These are phyloP conservation scores for Peziza echinospora DNA, from an alignment of 495 filamentous ascomycete species.

Conservation along the genomic window DNA sequence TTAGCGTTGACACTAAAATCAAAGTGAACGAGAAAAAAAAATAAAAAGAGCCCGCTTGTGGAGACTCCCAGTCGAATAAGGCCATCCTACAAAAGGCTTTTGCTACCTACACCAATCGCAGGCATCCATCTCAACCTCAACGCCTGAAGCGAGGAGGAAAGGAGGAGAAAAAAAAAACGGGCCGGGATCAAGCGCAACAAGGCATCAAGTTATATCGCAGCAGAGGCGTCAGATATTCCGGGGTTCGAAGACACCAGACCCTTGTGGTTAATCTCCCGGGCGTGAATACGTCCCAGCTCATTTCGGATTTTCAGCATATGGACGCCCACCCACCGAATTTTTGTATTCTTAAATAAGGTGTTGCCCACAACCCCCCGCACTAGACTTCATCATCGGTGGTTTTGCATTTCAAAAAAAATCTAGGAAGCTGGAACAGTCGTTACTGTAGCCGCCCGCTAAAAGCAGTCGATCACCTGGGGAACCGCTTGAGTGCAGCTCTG, in stretches of 20 bases:
- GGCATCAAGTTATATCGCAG: too few relatives aligned
- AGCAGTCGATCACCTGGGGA: constrained; percentile 13
- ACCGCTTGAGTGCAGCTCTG: constrained; percentile 7
- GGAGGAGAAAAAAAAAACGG: too few relatives aligned
- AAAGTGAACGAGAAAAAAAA: neutral
- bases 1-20: neutral
- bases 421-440: constrained; percentile 5
- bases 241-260: too few relatives aligned
- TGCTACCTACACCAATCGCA: too few relatives aligned
- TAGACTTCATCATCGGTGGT: neutral
- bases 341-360: neutral
- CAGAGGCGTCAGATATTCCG: too few relatives aligned
- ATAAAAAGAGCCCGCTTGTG: too few relatives aligned
- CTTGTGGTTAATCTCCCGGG: neutral
- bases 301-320: neutral
- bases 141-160: too few relatives aligned
- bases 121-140: too few relatives aligned
- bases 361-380: neutral
- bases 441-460: constrained; percentile 14
- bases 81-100: too few relatives aligned
- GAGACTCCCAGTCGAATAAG: too few relatives aligned
- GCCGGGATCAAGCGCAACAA: too few relatives aligned
- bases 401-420: neutral
- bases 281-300: neutral
- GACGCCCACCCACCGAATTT: neutral